These are phyloP conservation scores for Lippia alba DNA, from an alignment of 305 asterid species.

Conservation along the genomic window DNA sequence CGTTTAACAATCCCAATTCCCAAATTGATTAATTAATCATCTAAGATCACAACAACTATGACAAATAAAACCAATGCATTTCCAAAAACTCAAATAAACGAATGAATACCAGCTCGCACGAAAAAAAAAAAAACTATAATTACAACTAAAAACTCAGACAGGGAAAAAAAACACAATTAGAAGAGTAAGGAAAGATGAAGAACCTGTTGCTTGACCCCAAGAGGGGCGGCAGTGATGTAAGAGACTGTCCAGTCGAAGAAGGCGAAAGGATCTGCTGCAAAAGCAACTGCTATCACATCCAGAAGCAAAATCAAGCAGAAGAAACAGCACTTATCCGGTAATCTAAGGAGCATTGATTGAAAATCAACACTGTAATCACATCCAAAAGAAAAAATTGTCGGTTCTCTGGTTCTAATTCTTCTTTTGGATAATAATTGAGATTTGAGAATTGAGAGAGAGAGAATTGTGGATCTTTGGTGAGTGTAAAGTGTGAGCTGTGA, in stretches of 20 bases:
- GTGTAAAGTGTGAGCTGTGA: slow-evolving; percentile 36
- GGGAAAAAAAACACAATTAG: slow-evolving; percentile 4
- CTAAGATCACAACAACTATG: not conserved
- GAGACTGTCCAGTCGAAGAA: slow-evolving; percentile 86
- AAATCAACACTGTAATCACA: slow-evolving; percentile 32
- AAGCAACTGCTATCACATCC: slow-evolving; percentile 42
- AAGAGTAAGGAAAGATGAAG: slow-evolving; percentile 1
- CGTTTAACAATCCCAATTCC: slow-evolving; percentile 3
- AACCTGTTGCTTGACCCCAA: slow-evolving; percentile 86
- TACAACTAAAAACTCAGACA: not conserved
- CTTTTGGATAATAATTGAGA: not conserved
- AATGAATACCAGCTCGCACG: not conserved
- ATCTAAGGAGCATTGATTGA: slow-evolving; percentile 59
- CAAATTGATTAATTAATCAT: not conserved
- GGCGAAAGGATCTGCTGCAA: slow-evolving; percentile 77
- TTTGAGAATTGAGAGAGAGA: slow-evolving; percentile 26
- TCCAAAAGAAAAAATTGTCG: not conserved
- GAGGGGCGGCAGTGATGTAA: slow-evolving; percentile 83
- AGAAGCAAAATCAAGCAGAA: slow-evolving; percentile 49
- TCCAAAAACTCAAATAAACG: slow-evolving; percentile 6
- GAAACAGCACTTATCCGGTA: slow-evolving; percentile 37
- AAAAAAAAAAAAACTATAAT: slow-evolving; percentile 2
- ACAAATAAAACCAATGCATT: not conserved
- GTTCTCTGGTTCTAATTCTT: not conserved
- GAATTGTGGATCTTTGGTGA: slow-evolving; percentile 31